Percentiles rank a stretch among this genome's conserved stretches.
Evolutionary conservation across 495 filamentous ascomycete genomes (phyloP).

Genomic region (Daldinia childiae): DNA sequence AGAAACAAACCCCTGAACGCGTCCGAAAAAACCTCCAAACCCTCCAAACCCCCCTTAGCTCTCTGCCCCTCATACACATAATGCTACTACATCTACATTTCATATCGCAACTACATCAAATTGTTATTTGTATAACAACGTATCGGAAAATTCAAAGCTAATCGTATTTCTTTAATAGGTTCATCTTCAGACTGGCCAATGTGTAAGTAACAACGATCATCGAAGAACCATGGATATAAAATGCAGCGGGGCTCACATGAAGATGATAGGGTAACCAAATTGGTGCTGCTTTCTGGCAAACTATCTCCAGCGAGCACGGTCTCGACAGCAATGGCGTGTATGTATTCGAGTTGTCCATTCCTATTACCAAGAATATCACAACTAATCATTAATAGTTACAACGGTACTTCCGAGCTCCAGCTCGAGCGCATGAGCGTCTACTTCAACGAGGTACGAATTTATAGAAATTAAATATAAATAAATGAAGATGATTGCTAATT

Average conservation of each 20-base stretch:
- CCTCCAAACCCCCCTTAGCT: conserved; percentile 36
- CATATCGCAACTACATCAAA: neutral
- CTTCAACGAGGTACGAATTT: conserved; percentile 91
- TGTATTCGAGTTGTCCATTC: conserved; percentile 39
- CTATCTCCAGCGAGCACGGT: conserved; percentile 98
- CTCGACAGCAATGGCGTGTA: conserved; percentile 89
- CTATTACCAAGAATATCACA: neutral
- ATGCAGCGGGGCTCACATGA: conserved; percentile 47
- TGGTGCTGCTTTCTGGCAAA: conserved; percentile 99
- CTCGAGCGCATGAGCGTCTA: conserved; percentile 99
- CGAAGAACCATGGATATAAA: conserved; percentile 38
- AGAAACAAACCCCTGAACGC: conserved; percentile 62
- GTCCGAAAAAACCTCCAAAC: conserved; percentile 64
- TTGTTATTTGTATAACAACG: neutral
- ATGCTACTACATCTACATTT: conserved; percentile 3
- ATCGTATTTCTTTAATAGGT: conserved; percentile 68
- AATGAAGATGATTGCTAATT: conserved; percentile 15
- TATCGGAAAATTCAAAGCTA: conserved; percentile 41
- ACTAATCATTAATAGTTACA: conserved; percentile 74
- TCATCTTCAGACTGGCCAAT: conserved; percentile 99
- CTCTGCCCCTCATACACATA: conserved; percentile 46
- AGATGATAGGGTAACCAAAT: conserved; percentile 94
- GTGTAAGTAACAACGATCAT: conserved; percentile 71
- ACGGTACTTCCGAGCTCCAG: conserved; percentile 97
- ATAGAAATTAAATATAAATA: neutral